Conservation (phyloP, 2,329 filamentous ascomycete genomes). For the Coniochaeta ligniaria region DNA sequence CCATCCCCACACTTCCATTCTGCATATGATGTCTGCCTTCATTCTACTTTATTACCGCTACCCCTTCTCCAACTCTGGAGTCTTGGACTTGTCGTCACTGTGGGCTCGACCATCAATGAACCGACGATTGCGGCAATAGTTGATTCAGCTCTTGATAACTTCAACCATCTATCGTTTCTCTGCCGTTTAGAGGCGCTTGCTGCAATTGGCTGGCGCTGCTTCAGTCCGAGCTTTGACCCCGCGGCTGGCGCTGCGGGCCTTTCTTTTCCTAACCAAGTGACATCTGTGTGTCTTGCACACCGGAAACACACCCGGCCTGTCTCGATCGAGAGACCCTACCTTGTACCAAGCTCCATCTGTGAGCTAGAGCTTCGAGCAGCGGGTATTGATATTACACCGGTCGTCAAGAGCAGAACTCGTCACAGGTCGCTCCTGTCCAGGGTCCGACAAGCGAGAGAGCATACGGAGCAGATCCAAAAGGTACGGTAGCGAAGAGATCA, state of each 20-base stretch:
- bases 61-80: background rate
- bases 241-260: background rate
- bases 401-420: background rate
- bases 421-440: background rate
- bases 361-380: background rate
- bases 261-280: background rate
- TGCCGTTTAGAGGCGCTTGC: background rate
- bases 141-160: background rate
- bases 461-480: background rate
- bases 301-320: background rate
- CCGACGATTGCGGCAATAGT: background rate
- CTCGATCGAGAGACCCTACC: conserved; percentile 6
- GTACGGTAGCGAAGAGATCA: background rate
- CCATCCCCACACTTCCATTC: background rate
- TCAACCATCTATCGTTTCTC: background rate
- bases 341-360: background rate
- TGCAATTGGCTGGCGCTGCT: background rate
- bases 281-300: background rate
- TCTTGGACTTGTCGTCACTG: background rate
- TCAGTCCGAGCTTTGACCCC: conserved; percentile 3
- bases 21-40: background rate
- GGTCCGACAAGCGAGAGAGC: background rate
- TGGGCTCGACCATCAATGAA: background rate
- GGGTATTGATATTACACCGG: background rate
- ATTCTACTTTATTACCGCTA: background rate